Conservation (phyloP, 179 eudicot species). For the Beta corolliflora region DNA sequence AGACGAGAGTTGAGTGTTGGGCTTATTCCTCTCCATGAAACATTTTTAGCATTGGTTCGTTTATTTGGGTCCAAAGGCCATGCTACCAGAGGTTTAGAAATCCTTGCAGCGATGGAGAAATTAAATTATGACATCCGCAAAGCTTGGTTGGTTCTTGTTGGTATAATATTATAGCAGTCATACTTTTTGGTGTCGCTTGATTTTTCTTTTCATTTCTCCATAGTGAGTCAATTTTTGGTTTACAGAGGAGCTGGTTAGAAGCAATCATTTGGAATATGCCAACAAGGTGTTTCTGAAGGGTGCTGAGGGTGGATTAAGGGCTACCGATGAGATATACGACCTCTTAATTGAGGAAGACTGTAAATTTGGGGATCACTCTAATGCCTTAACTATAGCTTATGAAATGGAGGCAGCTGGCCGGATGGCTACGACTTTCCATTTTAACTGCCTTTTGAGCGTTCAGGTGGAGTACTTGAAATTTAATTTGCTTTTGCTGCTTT, state of each 20-base stretch:
- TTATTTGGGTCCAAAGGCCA: slow-evolving; percentile 82
- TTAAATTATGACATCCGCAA: slow-evolving; percentile 82
- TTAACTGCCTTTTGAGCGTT: slow-evolving; percentile 92
- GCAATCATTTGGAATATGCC: slow-evolving; percentile 79
- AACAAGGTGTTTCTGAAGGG: slow-evolving; percentile 93
- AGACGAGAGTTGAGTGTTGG: slow-evolving; percentile 90
- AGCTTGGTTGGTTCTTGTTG: slow-evolving; percentile 97
- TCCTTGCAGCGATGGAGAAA: slow-evolving; percentile 97
- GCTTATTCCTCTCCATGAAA: slow-evolving; percentile 91
- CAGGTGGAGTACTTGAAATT: slow-evolving; percentile 51
- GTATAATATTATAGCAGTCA: slow-evolving; percentile 51
- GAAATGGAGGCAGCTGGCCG: slow-evolving; percentile 98
- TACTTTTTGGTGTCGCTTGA: slow-evolving; percentile 11
- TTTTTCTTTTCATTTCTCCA: slow-evolving; percentile 9
- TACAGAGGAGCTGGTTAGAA: slow-evolving; percentile 80
- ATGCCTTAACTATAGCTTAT: slow-evolving; percentile 90
- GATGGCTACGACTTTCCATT: slow-evolving; percentile 94
- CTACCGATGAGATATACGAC: slow-evolving; percentile 89
- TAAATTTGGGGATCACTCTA: slow-evolving; percentile 92
- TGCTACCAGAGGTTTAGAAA: slow-evolving; percentile 85
- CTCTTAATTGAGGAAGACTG: slow-evolving; percentile 87
- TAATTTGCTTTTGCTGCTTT: slow-evolving; percentile 15
- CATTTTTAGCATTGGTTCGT: slow-evolving; percentile 80
- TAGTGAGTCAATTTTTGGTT: slow-evolving; percentile 13
- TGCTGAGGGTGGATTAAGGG: slow-evolving; percentile 83